Percentiles rank a stretch among this genome's conserved stretches.
phyloP scores from a whole-genome alignment of 495 filamentous ascomycete species.

The Penicillium psychrofluorescens region DNA sequence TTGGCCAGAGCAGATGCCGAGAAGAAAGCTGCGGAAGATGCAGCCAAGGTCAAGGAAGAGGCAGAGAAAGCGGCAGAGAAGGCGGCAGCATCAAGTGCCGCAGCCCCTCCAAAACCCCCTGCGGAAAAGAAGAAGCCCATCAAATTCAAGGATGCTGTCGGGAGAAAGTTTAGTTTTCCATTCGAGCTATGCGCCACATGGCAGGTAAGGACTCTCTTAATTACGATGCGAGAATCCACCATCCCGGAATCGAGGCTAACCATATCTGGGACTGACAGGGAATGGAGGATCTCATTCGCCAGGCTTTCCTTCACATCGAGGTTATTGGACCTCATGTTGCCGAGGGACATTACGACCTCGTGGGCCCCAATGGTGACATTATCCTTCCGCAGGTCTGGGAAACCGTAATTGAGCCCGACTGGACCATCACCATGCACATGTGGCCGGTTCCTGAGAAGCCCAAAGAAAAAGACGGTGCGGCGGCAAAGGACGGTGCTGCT shows the following conservation, averaged over 20 bases:
- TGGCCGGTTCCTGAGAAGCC: constrained; percentile 76
- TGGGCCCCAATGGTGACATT: constrained; percentile 78
- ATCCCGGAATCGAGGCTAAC: background rate
- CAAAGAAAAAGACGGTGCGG: constrained; percentile 24
- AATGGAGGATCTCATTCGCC: constrained; percentile 80
- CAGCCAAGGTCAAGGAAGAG: constrained; percentile 5
- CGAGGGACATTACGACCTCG: constrained; percentile 77
- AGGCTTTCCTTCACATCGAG: constrained; percentile 82
- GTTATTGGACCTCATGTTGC: constrained; percentile 75
- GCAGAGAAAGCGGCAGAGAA: constrained; percentile 4
- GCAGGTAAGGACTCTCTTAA: constrained; percentile 50
- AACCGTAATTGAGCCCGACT: constrained; percentile 76
- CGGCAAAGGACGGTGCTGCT: constrained; percentile 11
- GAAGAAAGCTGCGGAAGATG: constrained; percentile 21
- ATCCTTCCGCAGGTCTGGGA: constrained; percentile 87
- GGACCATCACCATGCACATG: constrained; percentile 93
- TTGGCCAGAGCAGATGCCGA: constrained; percentile 3
- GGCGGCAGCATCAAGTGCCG: constrained; percentile 7
- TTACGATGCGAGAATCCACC: constrained; percentile 3
- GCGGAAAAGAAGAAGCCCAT: constrained; percentile 56
- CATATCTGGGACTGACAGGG: constrained; percentile 39
- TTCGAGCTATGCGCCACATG: constrained; percentile 74
- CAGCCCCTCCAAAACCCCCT: constrained; percentile 17
- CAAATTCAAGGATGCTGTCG: constrained; percentile 82
- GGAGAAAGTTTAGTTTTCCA: constrained; percentile 80